phyloP scores from a whole-genome alignment of 345 rosid species.

The Turnera subulata region DNA sequence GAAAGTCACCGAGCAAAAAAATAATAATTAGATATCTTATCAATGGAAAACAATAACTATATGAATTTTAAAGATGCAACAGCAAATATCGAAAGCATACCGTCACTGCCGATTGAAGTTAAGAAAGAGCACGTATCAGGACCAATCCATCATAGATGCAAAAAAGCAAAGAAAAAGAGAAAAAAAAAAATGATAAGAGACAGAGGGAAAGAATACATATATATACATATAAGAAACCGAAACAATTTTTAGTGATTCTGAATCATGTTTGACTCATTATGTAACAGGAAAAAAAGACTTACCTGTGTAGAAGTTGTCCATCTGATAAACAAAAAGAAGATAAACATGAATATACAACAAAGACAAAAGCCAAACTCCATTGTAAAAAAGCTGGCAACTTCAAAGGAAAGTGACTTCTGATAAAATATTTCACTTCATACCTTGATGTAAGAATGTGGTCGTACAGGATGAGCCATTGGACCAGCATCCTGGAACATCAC shows the following conservation, averaged over 20 bases:
- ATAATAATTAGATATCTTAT: constrained; percentile 18
- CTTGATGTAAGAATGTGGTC: constrained; percentile 98
- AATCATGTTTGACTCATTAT: constrained; percentile 3
- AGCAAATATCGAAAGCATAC: constrained; percentile 36
- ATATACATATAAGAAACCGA: too few relatives aligned
- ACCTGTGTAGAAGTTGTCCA: constrained; percentile 99
- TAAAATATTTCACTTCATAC: constrained; percentile 30
- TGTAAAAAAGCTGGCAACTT: neutral
- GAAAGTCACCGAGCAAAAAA: constrained; percentile 10
- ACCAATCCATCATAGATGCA: constrained; percentile 25
- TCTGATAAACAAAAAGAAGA: constrained; percentile 44
- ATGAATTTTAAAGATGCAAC: neutral
- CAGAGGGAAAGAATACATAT: too few relatives aligned
- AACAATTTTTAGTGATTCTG: constrained; percentile 8
- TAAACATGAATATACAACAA: constrained; percentile 17
- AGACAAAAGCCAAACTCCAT: neutral
- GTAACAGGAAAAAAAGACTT: constrained; percentile 26
- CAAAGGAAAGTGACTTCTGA: neutral
- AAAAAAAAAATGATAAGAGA: constrained; percentile 16
- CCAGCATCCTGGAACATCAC: constrained; percentile 71
- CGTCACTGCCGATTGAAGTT: constrained; percentile 66
- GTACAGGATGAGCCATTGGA: constrained; percentile 99
- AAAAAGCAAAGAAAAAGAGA: constrained; percentile 18
- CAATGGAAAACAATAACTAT: constrained; percentile 12
- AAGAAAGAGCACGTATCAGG: constrained; percentile 23